Conservation (phyloP, 768 basidiomycete genomes). For the Hysterangium stoloniferum region DNA sequence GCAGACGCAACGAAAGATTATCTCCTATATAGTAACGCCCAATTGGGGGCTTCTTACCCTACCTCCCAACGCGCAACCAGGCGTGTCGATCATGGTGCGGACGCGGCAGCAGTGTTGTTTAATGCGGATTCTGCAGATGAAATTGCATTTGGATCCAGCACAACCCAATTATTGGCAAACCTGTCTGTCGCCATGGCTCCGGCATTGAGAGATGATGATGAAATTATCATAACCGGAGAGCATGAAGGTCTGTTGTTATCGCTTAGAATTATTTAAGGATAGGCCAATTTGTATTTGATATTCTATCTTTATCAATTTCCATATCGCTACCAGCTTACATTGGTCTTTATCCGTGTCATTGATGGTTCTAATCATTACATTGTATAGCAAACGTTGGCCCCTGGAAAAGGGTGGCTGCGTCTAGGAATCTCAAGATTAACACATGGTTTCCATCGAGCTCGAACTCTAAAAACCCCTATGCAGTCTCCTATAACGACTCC, state of each 20-base stretch:
- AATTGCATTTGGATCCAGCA: constrained; percentile 58
- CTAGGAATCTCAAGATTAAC: constrained; percentile 46
- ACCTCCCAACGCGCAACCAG: constrained; percentile 46
- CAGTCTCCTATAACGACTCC: constrained; percentile 43
- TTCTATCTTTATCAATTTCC: background rate
- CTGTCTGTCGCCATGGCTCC: constrained; percentile 53
- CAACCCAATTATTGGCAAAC: constrained; percentile 64
- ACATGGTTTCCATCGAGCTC: constrained; percentile 48
- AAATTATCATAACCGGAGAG: constrained; percentile 72
- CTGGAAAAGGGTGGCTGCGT: constrained; percentile 68
- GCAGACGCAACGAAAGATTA: constrained; percentile 60
- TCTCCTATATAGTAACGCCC: constrained; percentile 63
- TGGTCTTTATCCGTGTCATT: background rate
- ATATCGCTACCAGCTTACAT: background rate
- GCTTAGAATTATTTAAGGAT: no score
- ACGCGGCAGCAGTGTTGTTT: constrained; percentile 49
- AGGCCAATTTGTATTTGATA: background rate
- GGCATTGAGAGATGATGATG: constrained; percentile 51
- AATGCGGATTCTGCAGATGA: constrained; percentile 57
- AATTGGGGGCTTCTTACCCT: constrained; percentile 62
- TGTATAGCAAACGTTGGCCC: constrained; percentile 59
- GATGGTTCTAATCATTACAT: background rate
- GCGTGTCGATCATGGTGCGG: constrained; percentile 42
- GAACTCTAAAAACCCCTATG: constrained; percentile 55
- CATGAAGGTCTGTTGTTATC: constrained; percentile 59